Evolutionary conservation across 2,329 filamentous ascomycete species (phyloP), one percentile per base, ranked within the genome.

Genomic region (Phialemoniopsis sp.): DNA sequence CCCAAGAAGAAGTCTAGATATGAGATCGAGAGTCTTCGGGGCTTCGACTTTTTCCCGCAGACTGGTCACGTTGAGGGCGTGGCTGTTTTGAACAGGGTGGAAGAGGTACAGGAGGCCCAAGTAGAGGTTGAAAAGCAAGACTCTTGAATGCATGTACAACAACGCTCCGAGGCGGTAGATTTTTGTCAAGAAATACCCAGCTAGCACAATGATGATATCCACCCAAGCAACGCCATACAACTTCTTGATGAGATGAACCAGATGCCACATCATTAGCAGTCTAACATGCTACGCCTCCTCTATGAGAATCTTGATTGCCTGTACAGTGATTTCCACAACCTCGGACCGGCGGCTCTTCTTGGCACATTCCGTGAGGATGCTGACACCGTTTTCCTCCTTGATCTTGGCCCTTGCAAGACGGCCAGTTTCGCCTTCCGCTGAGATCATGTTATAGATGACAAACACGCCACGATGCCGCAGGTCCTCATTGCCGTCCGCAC

Each of bases 1-100:
- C 10, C 21, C 21, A 44, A 41, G 34, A 49, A 49, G 37, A 54
- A 49, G 57, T 64, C 64, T 16, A 66, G 73, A 45, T 98, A 96
- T 63, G 80, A 84, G 60, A 87, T 98, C 58, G 91, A 97, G 72
- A 95, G 87, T 56, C 64, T 98, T 34, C 75, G 85, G 35, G 93
- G 91, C 0, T 97, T 97, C 56, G 93, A 98, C 59, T 97, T 98
- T 63, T 98, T 98, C 64, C 93, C 93, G 12, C 91, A 97, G 64
- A 85, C 82, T 15, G 73, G 76, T 2, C 82, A 86, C 53, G 82
- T 85, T 1, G 82, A 86, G 57, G 80, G 82, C 34, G 79, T 85
- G 31, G 80, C 78, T 5, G 74, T 85, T 28, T 56, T 85, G 50
- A 83, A 78, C 48, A 65, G 78, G 46, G 68, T 78, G 13, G 75